Evolutionary conservation across 2,329 filamentous ascomycete species (phyloP).

Genomic region (Phialophora tarda): DNA sequence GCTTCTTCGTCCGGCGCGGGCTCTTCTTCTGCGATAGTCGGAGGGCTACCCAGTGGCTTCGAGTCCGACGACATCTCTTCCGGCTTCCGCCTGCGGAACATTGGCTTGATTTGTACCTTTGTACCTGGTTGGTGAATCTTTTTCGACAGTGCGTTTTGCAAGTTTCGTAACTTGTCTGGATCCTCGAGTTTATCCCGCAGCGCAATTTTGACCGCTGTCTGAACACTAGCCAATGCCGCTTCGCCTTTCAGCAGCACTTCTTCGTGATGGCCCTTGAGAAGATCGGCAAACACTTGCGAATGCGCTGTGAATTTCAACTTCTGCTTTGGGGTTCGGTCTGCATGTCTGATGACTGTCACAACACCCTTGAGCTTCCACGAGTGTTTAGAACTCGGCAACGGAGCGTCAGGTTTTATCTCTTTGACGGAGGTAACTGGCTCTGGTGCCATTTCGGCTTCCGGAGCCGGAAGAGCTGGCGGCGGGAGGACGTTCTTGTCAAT

Average conservation of each 20-base stretch:
- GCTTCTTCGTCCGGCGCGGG: conserved; percentile 13
- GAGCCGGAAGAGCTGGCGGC: conserved; percentile 48
- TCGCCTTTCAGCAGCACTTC: conserved; percentile 94
- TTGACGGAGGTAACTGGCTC: conserved; percentile 17
- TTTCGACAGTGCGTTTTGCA: conserved; percentile 86
- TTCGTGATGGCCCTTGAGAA: conserved; percentile 93
- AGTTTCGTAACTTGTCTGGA: conserved; percentile 77
- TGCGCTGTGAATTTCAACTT: conserved; percentile 99
- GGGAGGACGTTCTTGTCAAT: conserved; percentile 46
- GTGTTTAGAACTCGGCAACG: conserved; percentile 77
- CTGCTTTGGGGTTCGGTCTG: conserved; percentile 96
- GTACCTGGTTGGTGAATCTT: conserved; percentile 95
- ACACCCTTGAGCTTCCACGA: conserved; percentile 99
- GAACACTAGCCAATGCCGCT: conserved; percentile 83
- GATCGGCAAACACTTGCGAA: conserved; percentile 90
- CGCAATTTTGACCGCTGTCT: conserved; percentile 83
- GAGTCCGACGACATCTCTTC: conserved; percentile 53
- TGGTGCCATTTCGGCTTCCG: conserved; percentile 22
- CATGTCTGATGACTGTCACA: conserved; percentile 93
- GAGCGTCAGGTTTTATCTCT: conserved; percentile 47
- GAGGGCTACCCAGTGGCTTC: conserved; percentile 8
- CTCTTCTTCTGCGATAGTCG: conserved; percentile 24
- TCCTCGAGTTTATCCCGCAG: conserved; percentile 82
- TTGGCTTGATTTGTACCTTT: conserved; percentile 98
- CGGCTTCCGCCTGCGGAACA: conserved; percentile 89